These are phyloP conservation scores for Canna indica DNA, from an alignment of 176 grass and related monocot genomes.

Conservation along the genomic window DNA sequence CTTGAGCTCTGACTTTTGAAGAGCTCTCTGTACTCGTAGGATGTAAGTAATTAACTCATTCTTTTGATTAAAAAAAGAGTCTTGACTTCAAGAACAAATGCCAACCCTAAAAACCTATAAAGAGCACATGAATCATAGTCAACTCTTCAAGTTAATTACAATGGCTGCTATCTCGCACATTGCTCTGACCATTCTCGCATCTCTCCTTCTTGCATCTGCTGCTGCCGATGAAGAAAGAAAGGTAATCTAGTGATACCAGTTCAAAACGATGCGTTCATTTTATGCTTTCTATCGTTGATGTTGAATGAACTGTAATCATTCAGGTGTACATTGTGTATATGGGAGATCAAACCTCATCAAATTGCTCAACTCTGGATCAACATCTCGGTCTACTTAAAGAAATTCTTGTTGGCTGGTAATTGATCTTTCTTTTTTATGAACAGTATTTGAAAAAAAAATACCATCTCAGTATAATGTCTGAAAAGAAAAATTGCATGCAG, in stretches of 20 bases:
- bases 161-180: background rate
- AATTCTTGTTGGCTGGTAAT: constrained; percentile 25
- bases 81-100: background rate
- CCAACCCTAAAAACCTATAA: background rate
- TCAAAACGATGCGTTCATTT: no score
- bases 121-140: background rate
- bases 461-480: background rate
- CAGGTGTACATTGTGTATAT: constrained; percentile 36
- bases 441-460: background rate
- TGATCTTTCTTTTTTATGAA: background rate
- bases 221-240: constrained; percentile 4
- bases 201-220: background rate
- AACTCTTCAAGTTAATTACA: background rate
- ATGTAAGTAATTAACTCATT: background rate
- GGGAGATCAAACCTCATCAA: constrained; percentile 1
- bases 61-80: background rate
- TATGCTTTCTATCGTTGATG: background rate
- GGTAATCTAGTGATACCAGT: background rate
- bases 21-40: background rate
- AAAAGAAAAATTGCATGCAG: constrained; percentile 7
- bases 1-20: background rate
- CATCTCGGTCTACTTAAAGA: constrained; percentile 20
- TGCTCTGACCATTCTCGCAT: background rate
- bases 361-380: background rate
- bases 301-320: background rate